phyloP scores from a whole-genome alignment of 2,329 filamentous ascomycete species.

The Dissoconium aciculare region DNA sequence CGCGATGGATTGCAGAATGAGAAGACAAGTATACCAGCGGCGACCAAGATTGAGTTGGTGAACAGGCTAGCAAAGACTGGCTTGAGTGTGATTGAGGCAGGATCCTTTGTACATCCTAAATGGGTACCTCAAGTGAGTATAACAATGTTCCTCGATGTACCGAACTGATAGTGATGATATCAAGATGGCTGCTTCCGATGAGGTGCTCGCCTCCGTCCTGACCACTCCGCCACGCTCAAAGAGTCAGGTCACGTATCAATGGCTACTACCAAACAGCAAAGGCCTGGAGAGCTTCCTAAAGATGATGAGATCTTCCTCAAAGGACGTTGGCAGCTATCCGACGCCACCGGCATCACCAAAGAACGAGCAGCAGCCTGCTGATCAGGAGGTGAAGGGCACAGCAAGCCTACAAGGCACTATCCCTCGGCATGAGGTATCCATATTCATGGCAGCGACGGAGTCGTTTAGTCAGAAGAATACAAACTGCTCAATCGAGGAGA shows the following conservation, averaged over 20 bases:
- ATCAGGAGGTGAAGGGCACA: slow-evolving; percentile 39
- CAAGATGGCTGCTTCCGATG: slow-evolving; percentile 64
- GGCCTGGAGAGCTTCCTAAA: slow-evolving; percentile 50
- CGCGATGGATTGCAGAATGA: slow-evolving; percentile 82
- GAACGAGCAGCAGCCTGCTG: slow-evolving; percentile 29
- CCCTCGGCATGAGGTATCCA: slow-evolving; percentile 49
- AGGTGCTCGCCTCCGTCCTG: slow-evolving; percentile 57
- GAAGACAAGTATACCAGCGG: slow-evolving; percentile 52
- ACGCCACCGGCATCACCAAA: slow-evolving; percentile 28
- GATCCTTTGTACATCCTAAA: slow-evolving; percentile 70
- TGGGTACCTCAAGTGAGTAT: slow-evolving; percentile 60
- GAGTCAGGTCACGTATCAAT: slow-evolving; percentile 54
- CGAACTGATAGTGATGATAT: slow-evolving; percentile 1
- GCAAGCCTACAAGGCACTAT: slow-evolving; percentile 13
- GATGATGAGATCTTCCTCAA: slow-evolving; percentile 33
- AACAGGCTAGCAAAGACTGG: slow-evolving; percentile 53
- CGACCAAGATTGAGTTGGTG: slow-evolving; percentile 64
- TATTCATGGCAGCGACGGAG: slow-evolving; percentile 73
- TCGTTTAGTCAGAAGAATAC: slow-evolving; percentile 67
- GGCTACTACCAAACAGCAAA: slow-evolving; percentile 63
- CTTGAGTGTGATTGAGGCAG: slow-evolving; percentile 60
- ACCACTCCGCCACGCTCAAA: slow-evolving; percentile 40
- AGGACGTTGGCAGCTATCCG: slow-evolving; percentile 24
- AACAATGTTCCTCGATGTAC: no score
- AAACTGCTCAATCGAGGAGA: slow-evolving; percentile 64